Percentiles rank a stretch among this genome's conserved stretches.
Evolutionary conservation across 345 rosid species (phyloP).

Genomic region (Gossypium longicalyx): DNA sequence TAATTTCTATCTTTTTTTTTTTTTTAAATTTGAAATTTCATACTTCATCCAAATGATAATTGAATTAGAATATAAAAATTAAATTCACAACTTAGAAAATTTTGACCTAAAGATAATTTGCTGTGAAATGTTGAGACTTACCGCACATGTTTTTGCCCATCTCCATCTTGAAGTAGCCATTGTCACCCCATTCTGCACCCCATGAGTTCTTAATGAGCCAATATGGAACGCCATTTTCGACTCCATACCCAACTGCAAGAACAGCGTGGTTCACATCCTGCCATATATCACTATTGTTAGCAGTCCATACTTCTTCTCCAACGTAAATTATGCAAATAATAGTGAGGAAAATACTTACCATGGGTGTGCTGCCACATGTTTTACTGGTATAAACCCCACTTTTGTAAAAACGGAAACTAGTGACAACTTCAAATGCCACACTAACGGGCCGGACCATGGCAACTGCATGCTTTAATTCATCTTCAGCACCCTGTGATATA

Average conservation of each 20-base stretch:
- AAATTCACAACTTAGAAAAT: too few species aligned
- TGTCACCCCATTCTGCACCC: conserved; percentile 75
- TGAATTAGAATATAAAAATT: too few species aligned
- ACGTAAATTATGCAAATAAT: neutral
- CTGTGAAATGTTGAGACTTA: conserved; percentile 29
- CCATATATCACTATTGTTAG: conserved; percentile 8
- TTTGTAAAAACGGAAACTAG: conserved; percentile 64
- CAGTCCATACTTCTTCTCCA: neutral
- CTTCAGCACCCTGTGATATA: conserved; percentile 74
- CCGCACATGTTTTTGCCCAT: conserved; percentile 98
- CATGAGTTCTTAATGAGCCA: conserved; percentile 98
- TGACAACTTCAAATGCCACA: conserved; percentile 78
- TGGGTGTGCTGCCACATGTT: conserved; percentile 67
- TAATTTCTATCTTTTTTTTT: too few species aligned
- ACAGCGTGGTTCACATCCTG: conserved; percentile 99
- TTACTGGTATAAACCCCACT: conserved; percentile 73
- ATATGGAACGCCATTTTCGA: conserved; percentile 68
- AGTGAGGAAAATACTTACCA: conserved; percentile 42
- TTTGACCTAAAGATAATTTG: neutral
- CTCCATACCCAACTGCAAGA: conserved; percentile 89
- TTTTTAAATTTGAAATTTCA: too few species aligned
- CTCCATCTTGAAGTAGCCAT: conserved; percentile 96
- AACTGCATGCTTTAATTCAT: conserved; percentile 91
- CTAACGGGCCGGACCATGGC: conserved; percentile 83
- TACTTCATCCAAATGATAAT: too few species aligned